Conservation (phyloP, 805 yeast genomes). For the Yamadazyma takamatsuzukensis region DNA sequence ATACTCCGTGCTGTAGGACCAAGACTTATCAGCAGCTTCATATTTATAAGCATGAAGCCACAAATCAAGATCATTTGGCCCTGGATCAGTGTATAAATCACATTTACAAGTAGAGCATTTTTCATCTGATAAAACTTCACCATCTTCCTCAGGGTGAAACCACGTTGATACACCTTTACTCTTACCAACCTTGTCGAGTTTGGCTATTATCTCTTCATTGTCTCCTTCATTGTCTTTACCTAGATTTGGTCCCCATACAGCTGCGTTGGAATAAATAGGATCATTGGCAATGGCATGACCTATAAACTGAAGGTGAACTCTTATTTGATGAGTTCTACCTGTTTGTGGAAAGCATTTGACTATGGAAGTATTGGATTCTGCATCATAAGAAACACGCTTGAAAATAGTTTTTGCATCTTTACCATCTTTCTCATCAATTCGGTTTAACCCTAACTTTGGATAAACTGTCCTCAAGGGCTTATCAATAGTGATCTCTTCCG, state of each 20-base stretch:
- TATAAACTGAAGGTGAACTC: conserved; percentile 87
- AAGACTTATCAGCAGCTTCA: conserved; percentile 51
- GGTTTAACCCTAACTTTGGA: conserved; percentile 69
- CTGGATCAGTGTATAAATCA: conserved; percentile 81
- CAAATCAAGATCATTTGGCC: conserved; percentile 77
- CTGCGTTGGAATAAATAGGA: conserved; percentile 77
- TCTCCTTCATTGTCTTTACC: conserved; percentile 62
- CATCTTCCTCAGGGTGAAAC: conserved; percentile 54
- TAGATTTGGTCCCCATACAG: conserved; percentile 74
- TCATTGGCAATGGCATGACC: conserved; percentile 44
- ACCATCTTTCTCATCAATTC: conserved; percentile 46
- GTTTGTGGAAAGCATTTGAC: conserved; percentile 85
- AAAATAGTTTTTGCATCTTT: conserved; percentile 77
- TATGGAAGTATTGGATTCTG: conserved; percentile 52
- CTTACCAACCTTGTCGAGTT: conserved; percentile 68
- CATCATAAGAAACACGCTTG: conserved; percentile 61
- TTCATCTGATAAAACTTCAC: conserved; percentile 62
- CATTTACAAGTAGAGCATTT: conserved; percentile 64
- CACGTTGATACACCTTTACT: conserved; percentile 63
- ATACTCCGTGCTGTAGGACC: conserved; percentile 72
- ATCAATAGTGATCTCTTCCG: conserved; percentile 50
- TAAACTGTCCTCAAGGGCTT: conserved; percentile 66
- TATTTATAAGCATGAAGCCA: conserved; percentile 92
- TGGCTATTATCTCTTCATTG: conserved; percentile 42
- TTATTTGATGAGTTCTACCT: conserved; percentile 92